Evolutionary conservation across 192 early-diverging fungal species (phyloP).

Genomic region (Backusella circina): DNA sequence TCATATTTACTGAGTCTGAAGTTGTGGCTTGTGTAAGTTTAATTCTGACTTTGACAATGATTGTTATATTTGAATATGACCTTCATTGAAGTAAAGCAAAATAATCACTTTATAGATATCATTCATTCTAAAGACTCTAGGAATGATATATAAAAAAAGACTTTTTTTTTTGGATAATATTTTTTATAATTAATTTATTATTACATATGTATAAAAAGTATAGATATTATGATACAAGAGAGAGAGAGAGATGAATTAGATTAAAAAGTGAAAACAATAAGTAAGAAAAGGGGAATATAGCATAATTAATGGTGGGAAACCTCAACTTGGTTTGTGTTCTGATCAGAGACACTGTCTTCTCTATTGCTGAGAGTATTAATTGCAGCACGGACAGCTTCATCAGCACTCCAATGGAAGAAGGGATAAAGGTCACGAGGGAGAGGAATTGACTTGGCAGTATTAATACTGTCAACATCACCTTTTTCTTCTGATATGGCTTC

Average conservation of each 20-base stretch:
- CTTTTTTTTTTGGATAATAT: too few relatives aligned
- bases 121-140: too few relatives aligned
- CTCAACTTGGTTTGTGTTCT: too few relatives aligned
- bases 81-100: too few relatives aligned
- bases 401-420: constrained; percentile 36
- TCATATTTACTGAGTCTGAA: constrained; percentile 4
- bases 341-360: neutral
- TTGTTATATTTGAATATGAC: neutral
- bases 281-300: neutral
- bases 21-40: neutral
- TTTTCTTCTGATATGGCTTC: neutral
- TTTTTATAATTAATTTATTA: neutral
- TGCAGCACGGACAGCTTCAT: constrained; percentile 33
- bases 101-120: too few relatives aligned
- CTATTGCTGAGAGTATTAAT: neutral
- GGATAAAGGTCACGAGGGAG: constrained; percentile 28
- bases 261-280: too few relatives aligned
- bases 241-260: too few relatives aligned
- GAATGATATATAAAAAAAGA: too few relatives aligned
- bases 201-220: neutral
- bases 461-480: neutral
- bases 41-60: neutral
- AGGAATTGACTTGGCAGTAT: neutral
- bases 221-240: neutral
- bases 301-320: neutral